Conservation (phyloP, 306 rosid species). For the Corylus avellana region DNA sequence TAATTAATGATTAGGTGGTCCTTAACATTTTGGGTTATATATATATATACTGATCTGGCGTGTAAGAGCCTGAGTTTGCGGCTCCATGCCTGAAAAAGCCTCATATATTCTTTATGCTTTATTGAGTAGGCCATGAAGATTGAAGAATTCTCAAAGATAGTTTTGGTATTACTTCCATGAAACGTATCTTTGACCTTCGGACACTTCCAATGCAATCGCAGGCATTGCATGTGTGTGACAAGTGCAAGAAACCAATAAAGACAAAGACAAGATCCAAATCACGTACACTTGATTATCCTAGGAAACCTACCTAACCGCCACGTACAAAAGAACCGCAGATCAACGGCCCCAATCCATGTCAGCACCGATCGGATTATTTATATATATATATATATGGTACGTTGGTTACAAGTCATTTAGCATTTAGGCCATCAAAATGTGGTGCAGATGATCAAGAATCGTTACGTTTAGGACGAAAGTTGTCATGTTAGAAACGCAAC, state of each 20-base stretch:
- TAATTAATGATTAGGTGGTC: too few relatives aligned
- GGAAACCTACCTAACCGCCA: neutral
- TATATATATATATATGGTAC: too few relatives aligned
- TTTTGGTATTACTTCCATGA: slow-evolving; percentile 36
- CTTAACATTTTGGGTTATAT: too few relatives aligned
- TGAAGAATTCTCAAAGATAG: slow-evolving; percentile 19
- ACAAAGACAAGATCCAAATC: slow-evolving; percentile 9
- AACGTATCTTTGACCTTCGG: slow-evolving; percentile 35
- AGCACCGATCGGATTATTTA: neutral
- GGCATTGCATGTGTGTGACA: slow-evolving; percentile 15
- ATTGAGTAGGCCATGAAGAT: slow-evolving; percentile 24
- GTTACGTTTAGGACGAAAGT: neutral
- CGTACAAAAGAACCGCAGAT: neutral
- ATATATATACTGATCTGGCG: slow-evolving; percentile 15
- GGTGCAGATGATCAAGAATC: neutral
- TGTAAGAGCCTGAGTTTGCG: slow-evolving; percentile 56
- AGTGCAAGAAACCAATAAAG: neutral
- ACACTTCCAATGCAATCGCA: slow-evolving; percentile 12
- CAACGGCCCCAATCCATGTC: neutral
- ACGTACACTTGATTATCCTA: neutral
- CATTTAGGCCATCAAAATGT: slow-evolving; percentile 26
- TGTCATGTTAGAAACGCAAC: slow-evolving; percentile 6
- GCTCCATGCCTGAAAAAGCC: slow-evolving; percentile 31
- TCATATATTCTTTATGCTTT: slow-evolving; percentile 17
- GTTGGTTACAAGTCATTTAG: slow-evolving; percentile 27